Evolutionary conservation across 2,329 filamentous ascomycete species (phyloP).

Genomic region (Fusarium drepaniforme): DNA sequence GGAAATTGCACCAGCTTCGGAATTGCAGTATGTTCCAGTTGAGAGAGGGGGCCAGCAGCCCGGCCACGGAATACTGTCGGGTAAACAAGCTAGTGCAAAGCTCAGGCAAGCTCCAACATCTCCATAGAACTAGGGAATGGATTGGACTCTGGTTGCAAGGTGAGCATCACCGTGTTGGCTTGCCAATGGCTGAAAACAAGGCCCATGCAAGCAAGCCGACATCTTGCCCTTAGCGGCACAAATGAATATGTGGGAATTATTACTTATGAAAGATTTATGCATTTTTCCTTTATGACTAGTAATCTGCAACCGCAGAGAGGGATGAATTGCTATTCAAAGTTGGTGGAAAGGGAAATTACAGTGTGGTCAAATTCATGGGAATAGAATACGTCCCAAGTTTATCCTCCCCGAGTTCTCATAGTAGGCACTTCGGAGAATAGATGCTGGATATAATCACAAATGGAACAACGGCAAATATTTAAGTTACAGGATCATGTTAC

Average conservation of each 20-base stretch:
- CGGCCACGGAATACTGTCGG: background rate
- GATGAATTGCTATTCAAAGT: background rate
- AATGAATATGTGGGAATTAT: background rate
- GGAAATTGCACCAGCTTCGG: background rate
- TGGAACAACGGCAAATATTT: background rate
- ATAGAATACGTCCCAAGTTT: background rate
- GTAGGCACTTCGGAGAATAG: background rate
- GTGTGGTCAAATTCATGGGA: background rate
- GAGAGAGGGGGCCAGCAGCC: background rate
- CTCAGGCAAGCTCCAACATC: background rate
- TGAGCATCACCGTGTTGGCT: background rate
- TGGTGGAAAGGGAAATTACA: background rate
- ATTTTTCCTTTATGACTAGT: background rate
- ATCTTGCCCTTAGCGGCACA: background rate
- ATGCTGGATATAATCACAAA: background rate
- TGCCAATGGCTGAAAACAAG: background rate
- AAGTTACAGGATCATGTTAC: background rate
- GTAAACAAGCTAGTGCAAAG: background rate
- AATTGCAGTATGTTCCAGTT: background rate
- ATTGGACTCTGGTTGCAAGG: background rate
- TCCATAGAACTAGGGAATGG: background rate
- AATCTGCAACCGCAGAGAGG: background rate
- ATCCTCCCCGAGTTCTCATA: background rate
- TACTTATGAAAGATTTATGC: background rate
- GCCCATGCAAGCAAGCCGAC: background rate